Evolutionary conservation across 1,284 basidiomycete genomes (phyloP), one percentile per base, ranked within the genome.

Genomic region (Neonothopanus nambi): DNA sequence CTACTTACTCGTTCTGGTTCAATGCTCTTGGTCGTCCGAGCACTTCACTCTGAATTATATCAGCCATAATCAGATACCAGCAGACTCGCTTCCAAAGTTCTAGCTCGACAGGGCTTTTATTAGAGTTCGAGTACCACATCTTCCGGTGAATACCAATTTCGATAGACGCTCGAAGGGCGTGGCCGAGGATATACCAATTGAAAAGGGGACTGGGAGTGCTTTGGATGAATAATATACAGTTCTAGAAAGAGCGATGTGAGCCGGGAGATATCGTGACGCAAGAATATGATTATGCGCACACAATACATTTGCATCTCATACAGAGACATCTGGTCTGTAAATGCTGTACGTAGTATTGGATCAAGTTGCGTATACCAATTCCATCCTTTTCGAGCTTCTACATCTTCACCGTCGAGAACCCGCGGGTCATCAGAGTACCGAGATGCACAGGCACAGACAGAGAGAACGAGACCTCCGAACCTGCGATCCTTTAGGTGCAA

Each of bases 291-390:
- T 59, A 42, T 37, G 74, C 1, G 67, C 62, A 63, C 87, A 83
- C 40, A 87, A 63, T 52, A 85, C 82, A 60, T 54, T 60, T 54
- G 63, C 48, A 24, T 53, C 69, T 20, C 73, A 18, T 77, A 77
- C 48, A 88, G 62, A 12, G 71, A 70, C 1, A 83, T 76, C 1
- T 74, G 71, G 6, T 72, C 70, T 30, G 80, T 67, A 53, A 77
- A 67, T 0, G 71, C 73, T 58, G 67, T 72, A 15, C 76, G 69
- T 52, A 76, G 62, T n/a, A n/a, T n/a, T 48, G 75, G 64, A 47
- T 78, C 67, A 0, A 84, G 70, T 42, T 81, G 78, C 21, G 73
- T 68, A 53, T 85, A 78, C 65, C 74, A 87, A 51, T 75, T 77
- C 51, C 51, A 52, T 33, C 51, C 51, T 15, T 17, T 37, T 5